Conservation (phyloP, 768 basidiomycete species). For the Podaxis sp. region DNA sequence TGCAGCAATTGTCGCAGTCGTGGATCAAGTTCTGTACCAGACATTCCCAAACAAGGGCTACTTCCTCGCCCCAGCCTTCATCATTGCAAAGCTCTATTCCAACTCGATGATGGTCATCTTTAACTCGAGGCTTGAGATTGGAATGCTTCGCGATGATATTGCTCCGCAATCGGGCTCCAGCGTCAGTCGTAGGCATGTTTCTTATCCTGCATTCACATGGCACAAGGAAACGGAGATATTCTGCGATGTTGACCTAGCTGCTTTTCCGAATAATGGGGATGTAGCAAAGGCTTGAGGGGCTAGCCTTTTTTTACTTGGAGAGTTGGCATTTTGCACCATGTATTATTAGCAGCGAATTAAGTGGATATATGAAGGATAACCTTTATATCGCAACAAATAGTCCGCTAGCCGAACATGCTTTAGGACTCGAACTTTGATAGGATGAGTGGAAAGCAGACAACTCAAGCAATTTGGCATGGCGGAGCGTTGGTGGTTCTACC, state of each 20-base stretch:
- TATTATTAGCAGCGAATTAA: too few species aligned
- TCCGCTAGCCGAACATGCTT: too few species aligned
- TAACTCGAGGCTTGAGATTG: slow-evolving; percentile 5
- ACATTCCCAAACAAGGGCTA: slow-evolving; percentile 2
- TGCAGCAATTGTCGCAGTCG: slow-evolving; percentile 10
- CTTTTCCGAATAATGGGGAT: background rate
- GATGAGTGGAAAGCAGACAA: too few species aligned
- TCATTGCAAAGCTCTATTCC: slow-evolving; percentile 14
- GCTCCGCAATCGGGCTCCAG: background rate
- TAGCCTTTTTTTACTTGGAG: too few species aligned
- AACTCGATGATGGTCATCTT: slow-evolving; percentile 16
- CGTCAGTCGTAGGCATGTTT: background rate
- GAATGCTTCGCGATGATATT: background rate
- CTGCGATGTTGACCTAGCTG: background rate
- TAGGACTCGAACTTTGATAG: too few species aligned
- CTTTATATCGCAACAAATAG: too few species aligned
- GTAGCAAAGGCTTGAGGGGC: background rate
- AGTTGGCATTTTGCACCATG: too few species aligned
- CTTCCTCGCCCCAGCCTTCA: slow-evolving; percentile 9
- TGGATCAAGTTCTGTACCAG: slow-evolving; percentile 7
- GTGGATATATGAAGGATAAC: too few species aligned
- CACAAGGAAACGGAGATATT: background rate
- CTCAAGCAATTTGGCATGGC: too few species aligned
- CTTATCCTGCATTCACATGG: background rate
- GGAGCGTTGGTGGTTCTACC: too few species aligned